phyloP scores from a whole-genome alignment of 164 flowering plant species.

The Magnolia changhungtana region DNA sequence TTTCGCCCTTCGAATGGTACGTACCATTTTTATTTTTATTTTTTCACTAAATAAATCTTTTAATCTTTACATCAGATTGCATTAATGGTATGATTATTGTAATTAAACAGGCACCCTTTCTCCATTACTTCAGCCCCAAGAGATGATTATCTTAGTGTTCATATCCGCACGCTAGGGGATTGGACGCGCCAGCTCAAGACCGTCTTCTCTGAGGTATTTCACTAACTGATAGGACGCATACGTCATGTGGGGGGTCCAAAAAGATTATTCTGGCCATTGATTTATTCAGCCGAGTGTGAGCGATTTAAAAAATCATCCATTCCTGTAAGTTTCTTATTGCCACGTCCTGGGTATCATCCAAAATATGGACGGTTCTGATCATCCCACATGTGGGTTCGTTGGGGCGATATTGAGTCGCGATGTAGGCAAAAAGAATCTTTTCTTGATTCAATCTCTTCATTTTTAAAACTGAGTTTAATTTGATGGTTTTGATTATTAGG shows the following conservation, averaged over 20 bases:
- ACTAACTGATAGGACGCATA: not conserved
- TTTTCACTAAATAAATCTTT: not conserved
- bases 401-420: not conserved
- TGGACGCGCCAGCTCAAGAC: slow-evolving; percentile 57
- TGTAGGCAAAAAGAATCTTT: not conserved
- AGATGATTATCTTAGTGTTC: slow-evolving; percentile 36
- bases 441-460: not conserved
- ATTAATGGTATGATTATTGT: not conserved
- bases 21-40: slow-evolving; percentile 13
- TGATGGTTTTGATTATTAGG: slow-evolving; percentile 22
- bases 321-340: no score
- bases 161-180: slow-evolving; percentile 35
- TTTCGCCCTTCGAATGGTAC: slow-evolving; percentile 57
- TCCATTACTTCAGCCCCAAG: slow-evolving; percentile 40
- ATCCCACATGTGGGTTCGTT: not conserved
- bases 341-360: no score
- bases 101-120: slow-evolving; percentile 35
- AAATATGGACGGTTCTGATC: no score
- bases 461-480: no score
- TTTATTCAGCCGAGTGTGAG: not conserved
- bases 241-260: not conserved
- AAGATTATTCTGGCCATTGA: not conserved
- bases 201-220: slow-evolving; percentile 56
- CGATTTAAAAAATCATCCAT: no score
- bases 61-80: not conserved